Percentiles rank a stretch among this genome's conserved stretches.
phyloP scores from a whole-genome alignment of 169 alveolate species.

The Eimeria falciformis region DNA sequence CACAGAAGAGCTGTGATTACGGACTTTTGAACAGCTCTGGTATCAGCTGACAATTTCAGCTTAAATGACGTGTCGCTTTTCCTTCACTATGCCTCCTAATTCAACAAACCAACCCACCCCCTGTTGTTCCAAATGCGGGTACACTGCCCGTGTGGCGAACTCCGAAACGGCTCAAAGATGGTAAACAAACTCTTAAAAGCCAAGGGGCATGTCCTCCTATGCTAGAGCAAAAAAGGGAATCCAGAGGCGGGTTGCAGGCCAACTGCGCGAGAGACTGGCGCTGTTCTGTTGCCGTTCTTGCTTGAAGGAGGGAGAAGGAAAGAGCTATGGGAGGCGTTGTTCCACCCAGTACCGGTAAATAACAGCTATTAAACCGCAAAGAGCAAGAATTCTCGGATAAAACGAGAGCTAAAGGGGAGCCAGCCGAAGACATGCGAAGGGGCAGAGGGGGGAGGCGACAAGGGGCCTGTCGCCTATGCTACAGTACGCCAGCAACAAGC shows the following conservation, averaged over 20 bases:
- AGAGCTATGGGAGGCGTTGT: constrained; percentile 26
- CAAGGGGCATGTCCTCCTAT: constrained; percentile 37
- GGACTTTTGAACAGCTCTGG: constrained; percentile 6
- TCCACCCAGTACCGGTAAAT: constrained; percentile 20
- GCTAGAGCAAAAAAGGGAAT: constrained; percentile 26
- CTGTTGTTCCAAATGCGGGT: not conserved
- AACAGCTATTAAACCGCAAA: constrained; percentile 17
- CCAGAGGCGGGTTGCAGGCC: not conserved
- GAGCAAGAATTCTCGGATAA: constrained; percentile 47
- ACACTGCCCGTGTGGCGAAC: not conserved
- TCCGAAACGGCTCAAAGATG: not conserved
- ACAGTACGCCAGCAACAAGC: constrained; percentile 9
- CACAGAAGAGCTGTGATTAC: constrained; percentile 27
- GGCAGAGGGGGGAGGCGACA: constrained; percentile 72
- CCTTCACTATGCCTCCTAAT: not conserved
- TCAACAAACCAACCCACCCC: not conserved
- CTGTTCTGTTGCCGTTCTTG: constrained; percentile 45
- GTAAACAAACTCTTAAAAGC: constrained; percentile 15
- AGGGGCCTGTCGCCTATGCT: constrained; percentile 59
- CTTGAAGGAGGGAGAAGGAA: constrained; percentile 15
- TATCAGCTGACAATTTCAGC: constrained; percentile 5
- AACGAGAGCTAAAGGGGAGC: constrained; percentile 13
- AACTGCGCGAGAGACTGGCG: not conserved
- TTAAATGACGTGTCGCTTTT: not conserved
- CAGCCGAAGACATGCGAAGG: constrained; percentile 73